These are phyloP conservation scores for Astrephomene gubernaculifera DNA, from an alignment of 139 green algal genomes.

Conservation along the genomic window DNA sequence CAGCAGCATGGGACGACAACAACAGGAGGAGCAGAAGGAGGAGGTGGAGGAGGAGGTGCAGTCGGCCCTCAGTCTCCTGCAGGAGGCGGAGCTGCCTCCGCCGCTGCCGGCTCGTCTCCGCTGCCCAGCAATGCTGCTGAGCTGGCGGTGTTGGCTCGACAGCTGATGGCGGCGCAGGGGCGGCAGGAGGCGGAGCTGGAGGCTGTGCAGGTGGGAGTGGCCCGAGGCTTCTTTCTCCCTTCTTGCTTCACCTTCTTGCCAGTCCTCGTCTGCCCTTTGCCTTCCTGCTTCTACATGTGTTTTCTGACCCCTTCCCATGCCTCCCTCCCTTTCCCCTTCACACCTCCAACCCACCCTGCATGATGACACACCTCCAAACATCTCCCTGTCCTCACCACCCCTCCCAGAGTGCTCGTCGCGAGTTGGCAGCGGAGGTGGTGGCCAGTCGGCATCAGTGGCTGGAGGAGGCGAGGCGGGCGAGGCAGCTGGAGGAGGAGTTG, in stretches of 20 bases:
- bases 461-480: conserved; percentile 18
- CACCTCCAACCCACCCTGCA: too few species aligned
- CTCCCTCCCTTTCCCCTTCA: too few species aligned
- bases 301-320: too few species aligned
- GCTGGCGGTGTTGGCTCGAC: conserved; percentile 7
- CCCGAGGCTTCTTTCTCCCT: too few species aligned
- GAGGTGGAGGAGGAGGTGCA: background rate
- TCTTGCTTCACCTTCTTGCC: too few species aligned
- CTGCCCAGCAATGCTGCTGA: background rate
- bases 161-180: conserved; percentile 17
- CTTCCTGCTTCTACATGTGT: too few species aligned
- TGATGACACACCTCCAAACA: too few species aligned
- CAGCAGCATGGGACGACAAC: too few species aligned
- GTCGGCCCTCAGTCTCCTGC: background rate
- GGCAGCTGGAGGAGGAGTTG: conserved; percentile 24
- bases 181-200: background rate
- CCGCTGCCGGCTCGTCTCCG: too few species aligned
- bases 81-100: background rate
- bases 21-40: background rate
- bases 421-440: conserved; percentile 29
- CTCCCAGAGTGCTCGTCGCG: background rate
- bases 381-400: background rate
- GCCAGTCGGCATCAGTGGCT: conserved; percentile 32
- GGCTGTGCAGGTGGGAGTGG: background rate
- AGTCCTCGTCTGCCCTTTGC: too few species aligned